Evolutionary conservation across 2,329 filamentous ascomycete species (phyloP), one percentile per base, ranked within the genome.

Genomic region (Chaetothyriales sp.): DNA sequence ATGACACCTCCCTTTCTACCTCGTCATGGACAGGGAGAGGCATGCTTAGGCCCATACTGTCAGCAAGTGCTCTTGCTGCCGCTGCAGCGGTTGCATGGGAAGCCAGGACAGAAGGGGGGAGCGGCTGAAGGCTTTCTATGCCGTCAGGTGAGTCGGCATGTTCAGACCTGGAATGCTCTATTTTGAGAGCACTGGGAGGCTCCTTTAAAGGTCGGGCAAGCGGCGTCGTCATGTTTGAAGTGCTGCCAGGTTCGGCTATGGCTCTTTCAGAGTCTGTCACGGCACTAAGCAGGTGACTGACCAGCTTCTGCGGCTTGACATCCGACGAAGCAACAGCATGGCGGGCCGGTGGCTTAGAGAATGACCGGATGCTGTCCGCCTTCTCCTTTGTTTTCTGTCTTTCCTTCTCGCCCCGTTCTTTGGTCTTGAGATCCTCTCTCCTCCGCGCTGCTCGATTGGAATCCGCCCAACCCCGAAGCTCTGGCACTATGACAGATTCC

Each of bases 221-320:
- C 25, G 76, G 76, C 18, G 76, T 79, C 15, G 75, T 69, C 61
- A 77, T 68, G 56, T 76, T 77, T 1, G 76, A 78, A 15, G 71
- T 71, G 59, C 70, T 75, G 53, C 77, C 75, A 9, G 61, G 52
- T 22, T 70, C 68, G 25, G 57, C 19, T 63, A 60, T 12, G 32
- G 5, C 10, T 53, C 60, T 60, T 61, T 53, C 60, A 55, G 64
- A 57, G 19, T 68, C 68, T 51, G 66, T 64, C 4, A 70, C 64
- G 0, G 65, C 66, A 55, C 70, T 70, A 57, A 72, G 70, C 43
- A 72, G 53, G 25, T 65, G 65, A 48, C 61, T 70, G 55, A 68
- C 70, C 43, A 67, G 57, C 52, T 67, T 70, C 18, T 65, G 18
- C 51, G 48, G 39, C 32, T 44, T 20, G 51, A 50, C 19, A 55